Evolutionary conservation across 225 moss, liverwort and hornwort species (phyloP).

Genomic region (Neckera pumila): DNA sequence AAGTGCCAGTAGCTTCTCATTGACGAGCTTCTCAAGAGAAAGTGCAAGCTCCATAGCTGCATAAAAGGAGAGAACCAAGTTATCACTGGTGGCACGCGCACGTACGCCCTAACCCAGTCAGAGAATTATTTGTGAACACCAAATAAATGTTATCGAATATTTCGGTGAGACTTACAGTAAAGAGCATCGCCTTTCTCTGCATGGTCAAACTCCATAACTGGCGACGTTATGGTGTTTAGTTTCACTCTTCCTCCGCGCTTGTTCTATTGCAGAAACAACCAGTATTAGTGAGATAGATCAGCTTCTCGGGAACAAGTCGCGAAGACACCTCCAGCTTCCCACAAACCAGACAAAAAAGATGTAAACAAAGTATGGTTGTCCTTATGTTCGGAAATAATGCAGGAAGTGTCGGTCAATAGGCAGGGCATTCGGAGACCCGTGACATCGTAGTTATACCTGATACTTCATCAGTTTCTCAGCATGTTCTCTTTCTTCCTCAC

Average conservation of each 20-base stretch:
- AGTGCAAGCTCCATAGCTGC: constrained; percentile 91
- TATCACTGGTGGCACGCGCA: neutral
- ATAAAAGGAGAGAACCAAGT: neutral
- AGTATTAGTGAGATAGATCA: neutral
- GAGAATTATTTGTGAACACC: neutral
- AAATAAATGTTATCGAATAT: neutral
- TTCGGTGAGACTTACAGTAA: constrained; percentile 29
- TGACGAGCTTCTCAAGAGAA: constrained; percentile 78
- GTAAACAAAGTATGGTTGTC: neutral
- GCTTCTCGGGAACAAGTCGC: neutral
- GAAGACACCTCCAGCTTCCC: neutral
- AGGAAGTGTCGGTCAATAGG: neutral
- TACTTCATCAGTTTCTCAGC: constrained; percentile 90
- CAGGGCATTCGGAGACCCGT: neutral
- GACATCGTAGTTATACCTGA: constrained; percentile 33
- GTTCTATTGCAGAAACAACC: constrained; percentile 32
- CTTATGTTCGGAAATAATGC: neutral
- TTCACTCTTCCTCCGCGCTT: constrained; percentile 85
- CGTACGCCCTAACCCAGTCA: neutral
- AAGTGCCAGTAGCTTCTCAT: constrained; percentile 68
- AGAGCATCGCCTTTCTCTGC: constrained; percentile 88
- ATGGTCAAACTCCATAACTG: constrained; percentile 71
- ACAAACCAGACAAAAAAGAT: neutral
- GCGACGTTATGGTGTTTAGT: constrained; percentile 46
- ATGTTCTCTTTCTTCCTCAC: constrained; percentile 78